Percentiles rank a stretch among this genome's conserved stretches.
phyloP scores from a whole-genome alignment of 176 grass and related monocot genomes.

The Eragrostis nindensis region DNA sequence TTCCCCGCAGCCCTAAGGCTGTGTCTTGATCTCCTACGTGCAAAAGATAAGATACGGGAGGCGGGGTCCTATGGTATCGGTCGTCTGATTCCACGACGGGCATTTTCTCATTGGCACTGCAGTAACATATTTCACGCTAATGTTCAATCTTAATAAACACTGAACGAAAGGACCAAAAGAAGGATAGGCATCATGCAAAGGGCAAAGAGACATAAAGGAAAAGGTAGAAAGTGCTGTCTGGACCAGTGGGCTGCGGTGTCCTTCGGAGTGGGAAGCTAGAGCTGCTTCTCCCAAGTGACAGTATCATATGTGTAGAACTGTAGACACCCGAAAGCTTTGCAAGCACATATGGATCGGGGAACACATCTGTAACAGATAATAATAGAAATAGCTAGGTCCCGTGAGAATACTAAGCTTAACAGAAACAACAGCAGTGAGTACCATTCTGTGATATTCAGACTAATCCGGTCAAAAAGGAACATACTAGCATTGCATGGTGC shows the following conservation, averaged over 20 bases:
- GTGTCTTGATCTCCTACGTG: too few species aligned
- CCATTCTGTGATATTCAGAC: constrained; percentile 23
- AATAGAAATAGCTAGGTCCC: constrained; percentile 5
- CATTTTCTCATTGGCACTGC: not conserved
- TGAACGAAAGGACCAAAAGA: constrained; percentile 39
- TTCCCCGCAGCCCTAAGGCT: too few species aligned
- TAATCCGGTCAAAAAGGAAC: not conserved
- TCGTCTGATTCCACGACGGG: too few species aligned
- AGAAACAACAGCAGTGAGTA: constrained; percentile 37
- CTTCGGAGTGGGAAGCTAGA: constrained; percentile 26
- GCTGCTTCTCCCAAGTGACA: constrained; percentile 49
- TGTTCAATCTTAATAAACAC: constrained; percentile 14
- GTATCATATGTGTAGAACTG: constrained; percentile 56
- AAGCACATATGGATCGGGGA: constrained; percentile 45
- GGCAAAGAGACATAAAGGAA: constrained; percentile 51
- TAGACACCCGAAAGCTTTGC: constrained; percentile 26
- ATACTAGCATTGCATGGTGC: not conserved
- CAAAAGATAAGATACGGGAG: too few species aligned
- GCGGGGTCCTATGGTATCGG: too few species aligned
- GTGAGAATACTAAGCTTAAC: constrained; percentile 24
- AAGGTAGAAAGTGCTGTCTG: constrained; percentile 55
- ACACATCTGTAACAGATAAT: constrained; percentile 32
- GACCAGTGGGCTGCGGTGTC: constrained; percentile 34
- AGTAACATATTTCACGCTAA: constrained; percentile 5
- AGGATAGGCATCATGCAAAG: constrained; percentile 55